Percentiles rank a stretch among this genome's conserved stretches.
Conservation (phyloP, 2,329 filamentous ascomycete species). For the Dactylellina haptotyla region DNA sequence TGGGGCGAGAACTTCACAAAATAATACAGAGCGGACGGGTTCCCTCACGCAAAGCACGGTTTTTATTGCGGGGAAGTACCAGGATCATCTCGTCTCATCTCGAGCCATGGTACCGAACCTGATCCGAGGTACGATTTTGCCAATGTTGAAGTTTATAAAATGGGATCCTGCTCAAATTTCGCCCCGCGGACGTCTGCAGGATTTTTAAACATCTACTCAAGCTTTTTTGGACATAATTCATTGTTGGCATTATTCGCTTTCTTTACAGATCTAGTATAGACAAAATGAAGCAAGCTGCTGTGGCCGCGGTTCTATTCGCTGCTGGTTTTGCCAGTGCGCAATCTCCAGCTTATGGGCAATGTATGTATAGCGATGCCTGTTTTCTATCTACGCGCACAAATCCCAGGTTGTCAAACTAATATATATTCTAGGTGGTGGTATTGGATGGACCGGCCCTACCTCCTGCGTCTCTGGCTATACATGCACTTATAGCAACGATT, state of each 20-base stretch:
- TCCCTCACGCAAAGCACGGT: neutral
- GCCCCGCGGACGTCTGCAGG: no score
- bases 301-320: slow-evolving; percentile 55
- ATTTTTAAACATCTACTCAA: neutral
- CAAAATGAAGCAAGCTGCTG: slow-evolving; percentile 33
- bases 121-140: neutral
- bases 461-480: slow-evolving; percentile 63
- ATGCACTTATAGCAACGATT: slow-evolving; percentile 62
- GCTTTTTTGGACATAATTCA: neutral
- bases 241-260: neutral
- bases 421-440: slow-evolving; percentile 23
- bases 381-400: neutral
- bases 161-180: no score
- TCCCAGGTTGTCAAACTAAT: neutral
- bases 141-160: no score
- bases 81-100: neutral
- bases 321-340: slow-evolving; percentile 60
- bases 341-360: slow-evolving; percentile 62
- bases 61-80: slow-evolving; percentile 24
- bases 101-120: slow-evolving; percentile 12
- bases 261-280: neutral
- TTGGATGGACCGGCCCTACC: slow-evolving; percentile 60
- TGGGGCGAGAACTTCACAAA: neutral
- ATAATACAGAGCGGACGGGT: no score
- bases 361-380: slow-evolving; percentile 53